These are phyloP conservation scores for Phaeomoniella chlamydospora DNA, from an alignment of 2,329 filamentous ascomycete genomes.

Conservation along the genomic window DNA sequence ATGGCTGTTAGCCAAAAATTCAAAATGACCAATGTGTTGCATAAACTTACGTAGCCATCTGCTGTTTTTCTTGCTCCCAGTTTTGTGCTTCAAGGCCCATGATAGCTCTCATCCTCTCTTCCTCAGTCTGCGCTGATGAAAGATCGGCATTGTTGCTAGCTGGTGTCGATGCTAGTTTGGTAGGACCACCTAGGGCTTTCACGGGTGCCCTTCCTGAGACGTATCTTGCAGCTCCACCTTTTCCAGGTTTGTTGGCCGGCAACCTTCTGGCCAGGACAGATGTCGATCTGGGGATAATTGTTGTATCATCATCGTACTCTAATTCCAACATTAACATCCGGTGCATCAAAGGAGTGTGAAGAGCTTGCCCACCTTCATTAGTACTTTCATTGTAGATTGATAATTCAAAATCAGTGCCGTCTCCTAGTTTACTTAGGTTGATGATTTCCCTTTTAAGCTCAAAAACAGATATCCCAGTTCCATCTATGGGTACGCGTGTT, in stretches of 20 bases:
- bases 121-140: constrained; percentile 65
- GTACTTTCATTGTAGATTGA: constrained; percentile 87
- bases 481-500: constrained; percentile 88
- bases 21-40: constrained; percentile 2
- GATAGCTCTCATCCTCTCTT: constrained; percentile 86
- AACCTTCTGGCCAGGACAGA: constrained; percentile 80
- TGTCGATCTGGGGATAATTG: constrained; percentile 89
- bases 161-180: constrained; percentile 43
- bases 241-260: constrained; percentile 70
- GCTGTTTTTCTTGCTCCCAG: constrained; percentile 86
- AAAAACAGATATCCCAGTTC: constrained; percentile 94
- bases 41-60: constrained; percentile 61
- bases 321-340: constrained; percentile 13
- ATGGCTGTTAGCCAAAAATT: constrained; percentile 5
- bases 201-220: constrained; percentile 91
- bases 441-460: constrained; percentile 99
- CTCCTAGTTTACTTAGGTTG: constrained; percentile 78
- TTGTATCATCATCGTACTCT: constrained; percentile 97
- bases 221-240: constrained; percentile 84
- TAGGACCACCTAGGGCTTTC: constrained; percentile 62
- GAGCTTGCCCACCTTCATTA: constrained; percentile 61
- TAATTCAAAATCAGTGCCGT: constrained; percentile 92
- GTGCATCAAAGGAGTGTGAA: constrained; percentile 8
- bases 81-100: constrained; percentile 79
- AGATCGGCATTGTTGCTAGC: constrained; percentile 22